Evolutionary conservation across 1,284 basidiomycete species (phyloP).

Genomic region (Austroboletus rostrupii): DNA sequence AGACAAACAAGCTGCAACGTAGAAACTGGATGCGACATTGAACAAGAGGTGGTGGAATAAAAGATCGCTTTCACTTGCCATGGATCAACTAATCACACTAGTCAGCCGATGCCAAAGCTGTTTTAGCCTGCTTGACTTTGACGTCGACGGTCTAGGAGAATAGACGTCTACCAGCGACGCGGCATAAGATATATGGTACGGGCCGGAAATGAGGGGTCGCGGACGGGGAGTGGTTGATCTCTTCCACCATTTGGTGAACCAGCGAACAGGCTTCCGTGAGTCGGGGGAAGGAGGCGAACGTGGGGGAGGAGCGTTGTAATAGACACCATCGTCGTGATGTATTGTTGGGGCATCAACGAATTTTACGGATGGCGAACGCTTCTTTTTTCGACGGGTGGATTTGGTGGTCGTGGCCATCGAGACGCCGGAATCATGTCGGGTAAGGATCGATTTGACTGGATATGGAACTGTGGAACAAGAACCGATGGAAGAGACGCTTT

Average conservation of each 20-base stretch:
- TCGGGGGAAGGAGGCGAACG: constrained; percentile 19
- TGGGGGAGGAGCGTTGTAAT: constrained; percentile 17
- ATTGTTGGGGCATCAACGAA: constrained; percentile 40
- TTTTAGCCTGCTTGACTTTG: constrained; percentile 23
- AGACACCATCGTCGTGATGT: constrained; percentile 30
- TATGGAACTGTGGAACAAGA: constrained; percentile 27
- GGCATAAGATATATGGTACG: constrained; percentile 27
- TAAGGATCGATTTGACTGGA: constrained; percentile 30
- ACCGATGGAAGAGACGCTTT: constrained; percentile 32
- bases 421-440: constrained; percentile 33
- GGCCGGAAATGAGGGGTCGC: constrained; percentile 30
- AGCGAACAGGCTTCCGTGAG: constrained; percentile 12
- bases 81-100: constrained; percentile 12
- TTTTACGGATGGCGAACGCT: constrained; percentile 40
- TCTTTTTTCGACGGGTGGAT: constrained; percentile 26
- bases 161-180: constrained; percentile 30
- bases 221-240: constrained; percentile 17
- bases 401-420: constrained; percentile 32
- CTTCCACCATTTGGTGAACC: constrained; percentile 30
- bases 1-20: neutral
- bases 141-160: constrained; percentile 11
- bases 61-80: neutral
- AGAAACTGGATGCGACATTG: neutral
- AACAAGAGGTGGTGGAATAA: neutral
- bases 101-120: constrained; percentile 28